Base-by-base conservation (phyloP, 208 protist genomes). In the Leptomonas pyrrhocoris region DNA sequence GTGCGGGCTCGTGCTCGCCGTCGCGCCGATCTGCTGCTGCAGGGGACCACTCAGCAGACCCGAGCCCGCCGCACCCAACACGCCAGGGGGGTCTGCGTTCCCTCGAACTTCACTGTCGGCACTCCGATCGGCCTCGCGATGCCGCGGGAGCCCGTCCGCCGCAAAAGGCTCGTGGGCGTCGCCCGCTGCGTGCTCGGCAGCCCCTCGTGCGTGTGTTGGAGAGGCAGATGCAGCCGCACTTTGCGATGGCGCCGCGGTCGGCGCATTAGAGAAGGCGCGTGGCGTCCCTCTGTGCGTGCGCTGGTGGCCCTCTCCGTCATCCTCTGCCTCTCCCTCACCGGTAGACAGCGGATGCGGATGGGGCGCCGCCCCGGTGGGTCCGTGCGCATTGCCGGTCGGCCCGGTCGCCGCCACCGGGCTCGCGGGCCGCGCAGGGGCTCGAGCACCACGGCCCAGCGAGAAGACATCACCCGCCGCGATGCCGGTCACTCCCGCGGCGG, bases 401-500 rank as follows among this genome's bases (percentile, higher is more conserved):
- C 60, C 60, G 1, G 46, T 30, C 2, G 12, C 19, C 18, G 60
- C 30, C 46, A 43, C 53, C 19, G 23, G 27, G 31, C 34, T 65
- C 45, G 7, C 23, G 23, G 68, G 43, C 40, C 60, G 53, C 34
- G 55, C 30, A 11, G 23, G 4, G 36, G 50, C 12, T 3, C 60
- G 50, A 2, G 68, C 50, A 12, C 21, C 34, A 31, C 68, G 54
- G 50, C 68, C 60, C 19, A 68, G 53, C 30, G 60, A 46, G n/a
- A 74, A 74, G 42, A 74, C 60, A 42, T 74, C 68, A 18, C 68
- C 68, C 0, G 27, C 31, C 1, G 60, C 40, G 0, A 23, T 51
- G 5, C 42, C 51, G 13, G 38, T 27, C 2, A 38, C 51, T 4
- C 59, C 45, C 23, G 60, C 61, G 19, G 23, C 43, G 23, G 38